A percentile compares a stretch with the other conserved stretches of the same genome.
phyloP scores from a whole-genome alignment of 768 basidiomycete species.

The Russula virescens region DNA sequence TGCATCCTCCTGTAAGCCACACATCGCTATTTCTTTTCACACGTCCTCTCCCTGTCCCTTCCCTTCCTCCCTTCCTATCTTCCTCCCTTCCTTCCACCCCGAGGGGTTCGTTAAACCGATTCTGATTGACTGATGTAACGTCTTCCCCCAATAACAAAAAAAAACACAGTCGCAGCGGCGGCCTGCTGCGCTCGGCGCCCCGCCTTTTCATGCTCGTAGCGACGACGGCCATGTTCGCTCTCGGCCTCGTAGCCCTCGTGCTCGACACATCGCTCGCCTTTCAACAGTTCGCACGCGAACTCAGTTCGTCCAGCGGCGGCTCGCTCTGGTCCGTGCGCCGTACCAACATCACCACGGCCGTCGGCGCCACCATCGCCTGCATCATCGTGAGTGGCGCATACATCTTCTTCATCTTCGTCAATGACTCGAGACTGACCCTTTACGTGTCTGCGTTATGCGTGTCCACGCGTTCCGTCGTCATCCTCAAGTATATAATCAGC shows the following conservation, averaged over 20 bases:
- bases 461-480: too few relatives aligned
- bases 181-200: neutral
- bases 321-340: slow-evolving; percentile 3
- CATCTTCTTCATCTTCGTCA: neutral
- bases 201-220: slow-evolving; percentile 16
- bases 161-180: slow-evolving; percentile 5
- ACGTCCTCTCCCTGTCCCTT: neutral
- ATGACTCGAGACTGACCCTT: too few relatives aligned
- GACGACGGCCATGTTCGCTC: slow-evolving; percentile 11
- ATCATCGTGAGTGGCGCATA: slow-evolving; percentile 1
- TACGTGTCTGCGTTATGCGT: too few relatives aligned
- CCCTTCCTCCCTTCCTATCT: too few relatives aligned
- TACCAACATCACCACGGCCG: neutral
- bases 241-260: slow-evolving; percentile 10
- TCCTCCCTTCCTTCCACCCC: too few relatives aligned
- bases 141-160: too few relatives aligned
- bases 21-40: neutral
- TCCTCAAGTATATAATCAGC: slow-evolving; percentile 2
- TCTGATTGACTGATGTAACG: too few relatives aligned
- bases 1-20: slow-evolving; percentile 16
- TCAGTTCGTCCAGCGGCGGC: neutral
- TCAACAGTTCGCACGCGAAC: neutral
- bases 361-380: slow-evolving; percentile 4
- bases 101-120: too few relatives aligned
- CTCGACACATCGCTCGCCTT: slow-evolving; percentile 10